Evolutionary conservation across 306 rosid genomes (phyloP), one percentile per base, ranked within the genome.

Genomic region (Vicia faba): DNA sequence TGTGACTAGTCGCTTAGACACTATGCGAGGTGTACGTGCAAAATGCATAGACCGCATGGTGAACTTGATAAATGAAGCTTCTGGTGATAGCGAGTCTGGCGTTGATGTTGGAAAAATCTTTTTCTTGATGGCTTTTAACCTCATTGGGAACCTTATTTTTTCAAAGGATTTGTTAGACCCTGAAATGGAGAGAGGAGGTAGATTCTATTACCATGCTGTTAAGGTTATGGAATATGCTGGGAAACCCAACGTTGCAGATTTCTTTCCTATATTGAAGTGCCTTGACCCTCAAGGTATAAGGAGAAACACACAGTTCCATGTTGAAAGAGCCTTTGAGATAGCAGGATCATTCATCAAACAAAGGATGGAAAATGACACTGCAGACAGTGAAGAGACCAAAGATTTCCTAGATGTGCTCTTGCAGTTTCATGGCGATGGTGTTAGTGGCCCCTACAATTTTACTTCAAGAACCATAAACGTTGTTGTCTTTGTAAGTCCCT

Each of bases 161-260:
- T 92, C 97, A 0, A 85, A 74, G 78, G 97, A 92, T 62, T 80
- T 92, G 55, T 45, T 89, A 75, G 89, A 85, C 12, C 71, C 85
- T 7, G 61, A 82, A 11, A 85, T 83, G 66, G 86, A 81, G 74
- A 87, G 85, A 65, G 97, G 97, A 5, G 82, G 65, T 1, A 64
- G 18, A 26, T 92, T 92, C 55, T 89, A 85, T 54, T 36, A 68
- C 64, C 96, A 92, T 40, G 82, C 91, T 0, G 69, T 84, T 1
- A 82, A 82, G 72, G 89, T 92, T 18, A 89, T 85, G 97, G 92
- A 92, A 73, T 71, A 71, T 23, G 90, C 95, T 15, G 97, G 96
- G 65, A 89, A 85, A 68, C 96, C 96, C 0, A 89, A 92, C 11
- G 66, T 84, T 16, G 96, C 97, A 0, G 97, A 92, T 71, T 92